Conservation (phyloP, 2,329 filamentous ascomycete genomes). For the Aspergillus neotritici region DNA sequence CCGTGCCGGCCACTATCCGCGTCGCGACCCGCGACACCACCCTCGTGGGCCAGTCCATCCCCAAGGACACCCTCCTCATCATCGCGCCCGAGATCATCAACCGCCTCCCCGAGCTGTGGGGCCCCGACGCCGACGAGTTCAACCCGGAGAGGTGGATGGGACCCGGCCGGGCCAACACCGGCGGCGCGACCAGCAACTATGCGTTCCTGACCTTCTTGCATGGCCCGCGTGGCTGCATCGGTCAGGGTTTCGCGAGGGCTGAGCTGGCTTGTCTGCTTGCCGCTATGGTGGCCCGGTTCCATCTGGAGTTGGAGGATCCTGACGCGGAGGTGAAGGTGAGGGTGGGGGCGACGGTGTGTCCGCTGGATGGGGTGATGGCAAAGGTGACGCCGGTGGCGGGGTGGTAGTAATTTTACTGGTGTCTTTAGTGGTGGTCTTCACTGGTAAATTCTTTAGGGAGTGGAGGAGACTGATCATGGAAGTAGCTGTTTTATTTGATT, state of each 20-base stretch:
- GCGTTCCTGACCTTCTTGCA: conserved; percentile 77
- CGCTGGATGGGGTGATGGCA: conserved; percentile 66
- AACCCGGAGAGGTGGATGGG: conserved; percentile 71
- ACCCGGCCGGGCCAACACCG: conserved; percentile 50
- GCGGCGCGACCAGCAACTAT: conserved; percentile 71
- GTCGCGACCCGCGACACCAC: conserved; percentile 60
- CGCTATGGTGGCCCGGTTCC: conserved; percentile 67
- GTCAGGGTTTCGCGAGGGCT: conserved; percentile 69
- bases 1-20: conserved; percentile 66
- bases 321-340: conserved; percentile 59
- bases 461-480: no score
- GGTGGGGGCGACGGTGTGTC: conserved; percentile 65
- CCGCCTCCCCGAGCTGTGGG: conserved; percentile 65
- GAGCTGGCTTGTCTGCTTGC: conserved; percentile 83
- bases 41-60: conserved; percentile 59
- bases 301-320: conserved; percentile 60
- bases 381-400: conserved; percentile 48
- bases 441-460: no score
- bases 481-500: no score
- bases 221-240: conserved; percentile 81
- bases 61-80: conserved; percentile 64
- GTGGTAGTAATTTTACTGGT: conserved; percentile 19
- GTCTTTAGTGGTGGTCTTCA: background rate
- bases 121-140: conserved; percentile 66
- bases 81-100: conserved; percentile 65